A percentile compares a stretch with the other conserved stretches of the same genome.
Evolutionary conservation across 2,329 filamentous ascomycete genomes (phyloP).

Genomic region (Nothophaeocryptopus gaeumannii): DNA sequence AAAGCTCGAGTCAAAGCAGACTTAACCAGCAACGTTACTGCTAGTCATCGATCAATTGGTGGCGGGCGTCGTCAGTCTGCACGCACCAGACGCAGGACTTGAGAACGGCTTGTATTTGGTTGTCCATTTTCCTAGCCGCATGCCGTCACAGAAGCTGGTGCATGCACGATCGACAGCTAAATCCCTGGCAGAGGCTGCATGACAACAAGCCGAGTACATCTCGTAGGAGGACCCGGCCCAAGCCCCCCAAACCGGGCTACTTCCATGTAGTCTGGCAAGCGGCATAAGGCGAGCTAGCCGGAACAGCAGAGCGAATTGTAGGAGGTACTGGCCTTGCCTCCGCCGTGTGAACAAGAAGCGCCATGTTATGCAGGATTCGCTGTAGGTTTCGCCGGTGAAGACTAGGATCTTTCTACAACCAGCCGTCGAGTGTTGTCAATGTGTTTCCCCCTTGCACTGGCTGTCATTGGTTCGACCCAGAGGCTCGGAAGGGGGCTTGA

Average conservation of each 20-base stretch:
- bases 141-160: slow-evolving; percentile 26
- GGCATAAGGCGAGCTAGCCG: slow-evolving; percentile 18
- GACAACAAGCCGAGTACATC: slow-evolving; percentile 5
- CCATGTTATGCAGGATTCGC: slow-evolving; percentile 18
- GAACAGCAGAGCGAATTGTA: slow-evolving; percentile 11
- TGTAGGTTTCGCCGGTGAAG: slow-evolving; percentile 20
- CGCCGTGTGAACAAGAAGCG: slow-evolving; percentile 16
- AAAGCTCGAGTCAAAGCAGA: no score
- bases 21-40: no score
- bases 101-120: slow-evolving; percentile 19
- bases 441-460: slow-evolving; percentile 35
- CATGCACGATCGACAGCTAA: slow-evolving; percentile 33
- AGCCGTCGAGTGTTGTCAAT: slow-evolving; percentile 7
- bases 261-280: slow-evolving; percentile 22
- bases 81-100: no score
- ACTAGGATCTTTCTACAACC: slow-evolving; percentile 18
- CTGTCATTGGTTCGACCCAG: slow-evolving; percentile 20
- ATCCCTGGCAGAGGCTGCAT: slow-evolving; percentile 16
- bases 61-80: no score
- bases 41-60: no score
- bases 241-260: slow-evolving; percentile 18
- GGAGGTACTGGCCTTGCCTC: slow-evolving; percentile 13
- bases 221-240: slow-evolving; percentile 16
- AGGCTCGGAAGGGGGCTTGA: slow-evolving; percentile 23
- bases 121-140: slow-evolving; percentile 20